A percentile compares a stretch with the other conserved stretches of the same genome.
These are phyloP conservation scores for Rhizopogon vinicolor DNA, from an alignment of 768 basidiomycete genomes.

Conservation along the genomic window DNA sequence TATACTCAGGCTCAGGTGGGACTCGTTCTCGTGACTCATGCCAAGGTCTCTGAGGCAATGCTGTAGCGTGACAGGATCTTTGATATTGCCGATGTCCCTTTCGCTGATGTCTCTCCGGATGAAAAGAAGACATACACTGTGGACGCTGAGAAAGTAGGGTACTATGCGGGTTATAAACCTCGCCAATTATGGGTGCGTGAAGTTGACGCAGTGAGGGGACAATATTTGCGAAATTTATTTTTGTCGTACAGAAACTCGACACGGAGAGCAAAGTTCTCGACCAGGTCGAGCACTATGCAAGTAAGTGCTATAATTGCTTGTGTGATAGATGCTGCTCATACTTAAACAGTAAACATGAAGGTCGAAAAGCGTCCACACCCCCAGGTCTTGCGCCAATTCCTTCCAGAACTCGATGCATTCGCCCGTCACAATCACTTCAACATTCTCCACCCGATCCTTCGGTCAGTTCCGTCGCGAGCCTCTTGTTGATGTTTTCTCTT, in stretches of 20 bases:
- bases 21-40: not conserved
- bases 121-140: conserved; percentile 35
- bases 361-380: conserved; percentile 24
- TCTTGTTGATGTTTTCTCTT: not conserved
- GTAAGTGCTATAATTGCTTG: conserved; percentile 10
- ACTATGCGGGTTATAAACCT: conserved; percentile 53
- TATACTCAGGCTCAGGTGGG: conserved; percentile 35
- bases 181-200: conserved; percentile 46
- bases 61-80: conserved; percentile 36
- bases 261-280: conserved; percentile 30
- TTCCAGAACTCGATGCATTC: conserved; percentile 27
- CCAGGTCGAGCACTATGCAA: conserved; percentile 27
- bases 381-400: conserved; percentile 19
- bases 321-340: not conserved
- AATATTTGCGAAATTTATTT: too few relatives aligned
- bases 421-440: conserved; percentile 24
- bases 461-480: conserved; percentile 7
- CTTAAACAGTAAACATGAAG: conserved; percentile 20
- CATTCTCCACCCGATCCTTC: conserved; percentile 21
- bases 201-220: too few relatives aligned
- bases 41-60: not conserved
- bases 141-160: conserved; percentile 36
- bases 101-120: conserved; percentile 27
- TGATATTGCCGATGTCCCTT: conserved; percentile 38
- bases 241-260: conserved; percentile 22